A percentile compares a stretch with the other conserved stretches of the same genome.
Conservation (phyloP, 768 basidiomycete species). For the Boletellus ananas region DNA sequence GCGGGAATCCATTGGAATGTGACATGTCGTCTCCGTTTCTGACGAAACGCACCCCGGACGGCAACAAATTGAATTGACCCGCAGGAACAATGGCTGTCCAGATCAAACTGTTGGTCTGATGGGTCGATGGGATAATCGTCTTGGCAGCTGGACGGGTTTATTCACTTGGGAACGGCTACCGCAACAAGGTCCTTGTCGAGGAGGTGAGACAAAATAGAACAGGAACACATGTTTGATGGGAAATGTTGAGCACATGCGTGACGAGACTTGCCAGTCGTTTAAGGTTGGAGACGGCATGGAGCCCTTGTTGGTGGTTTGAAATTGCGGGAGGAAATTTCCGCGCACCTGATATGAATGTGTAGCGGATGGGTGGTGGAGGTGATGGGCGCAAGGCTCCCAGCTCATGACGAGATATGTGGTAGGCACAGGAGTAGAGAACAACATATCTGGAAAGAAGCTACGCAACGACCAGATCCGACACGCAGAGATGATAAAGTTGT, state of each 20-base stretch:
- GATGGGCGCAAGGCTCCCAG: constrained; percentile 10
- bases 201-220: constrained; percentile 14
- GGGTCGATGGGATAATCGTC: not conserved
- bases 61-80: constrained; percentile 2
- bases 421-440: constrained; percentile 25
- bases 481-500: constrained; percentile 16
- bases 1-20: constrained; percentile 1
- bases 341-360: constrained; percentile 9
- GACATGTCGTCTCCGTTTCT: constrained; percentile 3
- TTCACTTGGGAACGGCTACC: constrained; percentile 2
- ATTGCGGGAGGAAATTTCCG: constrained; percentile 18
- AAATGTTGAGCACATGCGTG: constrained; percentile 5
- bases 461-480: constrained; percentile 30
- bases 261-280: constrained; percentile 4
- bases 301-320: constrained; percentile 18
- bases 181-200: constrained; percentile 24
- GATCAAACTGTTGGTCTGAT: constrained; percentile 1
- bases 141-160: constrained; percentile 8
- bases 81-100: constrained; percentile 1
- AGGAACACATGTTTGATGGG: constrained; percentile 10
- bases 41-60: constrained; percentile 4
- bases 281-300: constrained; percentile 15
- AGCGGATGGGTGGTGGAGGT: constrained; percentile 11
- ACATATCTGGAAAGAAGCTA: constrained; percentile 26
- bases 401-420: constrained; percentile 5